phyloP scores from a whole-genome alignment of 2,329 filamentous ascomycete species.

The Lecanosticta acicola region DNA sequence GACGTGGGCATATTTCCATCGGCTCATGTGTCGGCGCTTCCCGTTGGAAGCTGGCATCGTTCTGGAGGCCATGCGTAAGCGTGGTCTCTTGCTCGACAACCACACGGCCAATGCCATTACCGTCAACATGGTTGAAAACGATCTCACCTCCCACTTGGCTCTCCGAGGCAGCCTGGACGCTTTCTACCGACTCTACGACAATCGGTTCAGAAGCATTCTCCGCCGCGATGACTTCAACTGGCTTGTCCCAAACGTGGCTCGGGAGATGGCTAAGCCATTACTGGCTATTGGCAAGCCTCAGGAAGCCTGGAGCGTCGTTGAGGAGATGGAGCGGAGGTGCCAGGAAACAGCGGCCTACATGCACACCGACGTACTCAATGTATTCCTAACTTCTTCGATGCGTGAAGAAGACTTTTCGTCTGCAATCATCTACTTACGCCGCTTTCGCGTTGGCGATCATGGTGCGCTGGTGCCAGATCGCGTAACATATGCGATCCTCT shows the following conservation, averaged over 20 bases:
- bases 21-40: slow-evolving; percentile 17
- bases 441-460: slow-evolving; percentile 13
- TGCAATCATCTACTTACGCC: slow-evolving; percentile 16
- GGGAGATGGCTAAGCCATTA: slow-evolving; percentile 21
- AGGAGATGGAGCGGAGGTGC: slow-evolving; percentile 10
- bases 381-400: slow-evolving; percentile 20
- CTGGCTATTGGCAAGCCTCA: slow-evolving; percentile 19
- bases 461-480: slow-evolving; percentile 10
- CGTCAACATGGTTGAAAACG: slow-evolving; percentile 8
- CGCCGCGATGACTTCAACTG: slow-evolving; percentile 17
- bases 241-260: slow-evolving; percentile 20
- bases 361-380: slow-evolving; percentile 21
- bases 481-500: slow-evolving; percentile 20
- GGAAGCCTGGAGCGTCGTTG: slow-evolving; percentile 20
- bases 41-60: slow-evolving; percentile 11
- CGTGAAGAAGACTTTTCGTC: slow-evolving; percentile 11
- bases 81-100: slow-evolving; percentile 19
- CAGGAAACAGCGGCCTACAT: slow-evolving; percentile 2
- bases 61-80: slow-evolving; percentile 19
- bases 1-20: slow-evolving; percentile 25
- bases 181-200: slow-evolving; percentile 21
- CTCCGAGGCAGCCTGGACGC: slow-evolving; percentile 7
- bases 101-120: slow-evolving; percentile 8
- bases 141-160: slow-evolving; percentile 17
- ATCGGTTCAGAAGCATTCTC: slow-evolving; percentile 3